Conservation (phyloP, 2,329 filamentous ascomycete genomes). For the Scytalidium lignicola region DNA sequence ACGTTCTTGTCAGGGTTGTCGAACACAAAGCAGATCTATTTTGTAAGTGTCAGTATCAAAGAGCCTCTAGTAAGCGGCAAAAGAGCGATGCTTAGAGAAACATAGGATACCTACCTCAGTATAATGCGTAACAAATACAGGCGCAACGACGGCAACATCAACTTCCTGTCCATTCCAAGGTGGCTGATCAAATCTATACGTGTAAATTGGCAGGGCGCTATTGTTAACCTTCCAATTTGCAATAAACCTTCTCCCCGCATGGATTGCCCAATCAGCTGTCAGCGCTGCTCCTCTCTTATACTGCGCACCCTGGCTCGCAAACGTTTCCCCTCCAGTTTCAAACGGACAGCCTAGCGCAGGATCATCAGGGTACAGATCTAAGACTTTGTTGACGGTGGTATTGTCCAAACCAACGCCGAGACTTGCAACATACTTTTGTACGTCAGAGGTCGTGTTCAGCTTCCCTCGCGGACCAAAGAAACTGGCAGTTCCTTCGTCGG, state of each 20-base stretch:
- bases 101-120: slow-evolving; percentile 1
- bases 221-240: background rate
- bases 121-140: slow-evolving; percentile 35
- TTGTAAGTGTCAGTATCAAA: no score
- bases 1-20: slow-evolving; percentile 4
- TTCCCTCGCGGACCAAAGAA: slow-evolving; percentile 1
- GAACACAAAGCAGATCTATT: slow-evolving; percentile 6
- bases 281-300: slow-evolving; percentile 12
- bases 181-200: slow-evolving; percentile 43
- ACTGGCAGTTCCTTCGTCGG: slow-evolving; percentile 20
- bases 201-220: slow-evolving; percentile 31
- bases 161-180: slow-evolving; percentile 30
- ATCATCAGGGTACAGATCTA: slow-evolving; percentile 2
- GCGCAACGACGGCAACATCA: slow-evolving; percentile 16
- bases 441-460: slow-evolving; percentile 22
- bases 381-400: slow-evolving; percentile 1
- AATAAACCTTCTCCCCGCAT: background rate
- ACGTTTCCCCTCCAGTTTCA: slow-evolving; percentile 22
- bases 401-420: slow-evolving; percentile 5
- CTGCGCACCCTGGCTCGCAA: slow-evolving; percentile 10
- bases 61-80: no score
- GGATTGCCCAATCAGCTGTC: slow-evolving; percentile 6
- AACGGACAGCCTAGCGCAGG: slow-evolving; percentile 1
- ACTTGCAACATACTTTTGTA: slow-evolving; percentile 17
- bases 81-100: no score